These are phyloP conservation scores for Lyophyllum decastes DNA, from an alignment of 768 basidiomycete species.

Conservation along the genomic window DNA sequence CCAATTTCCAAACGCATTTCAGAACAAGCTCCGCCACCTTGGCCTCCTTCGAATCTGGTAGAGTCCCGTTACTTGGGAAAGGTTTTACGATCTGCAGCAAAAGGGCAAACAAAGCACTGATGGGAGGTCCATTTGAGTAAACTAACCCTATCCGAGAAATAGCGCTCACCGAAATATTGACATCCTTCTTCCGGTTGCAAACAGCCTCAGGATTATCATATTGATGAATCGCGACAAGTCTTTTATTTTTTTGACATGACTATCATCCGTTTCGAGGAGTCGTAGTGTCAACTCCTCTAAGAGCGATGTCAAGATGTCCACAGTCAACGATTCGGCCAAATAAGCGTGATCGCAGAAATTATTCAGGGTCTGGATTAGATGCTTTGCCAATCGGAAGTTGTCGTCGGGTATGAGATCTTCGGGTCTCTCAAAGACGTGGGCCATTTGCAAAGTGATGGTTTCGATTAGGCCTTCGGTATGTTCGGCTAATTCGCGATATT, in stretches of 20 bases:
- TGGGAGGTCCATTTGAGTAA: slow-evolving; percentile 11
- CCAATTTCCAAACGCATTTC: slow-evolving; percentile 98
- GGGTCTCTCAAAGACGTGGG: slow-evolving; percentile 84
- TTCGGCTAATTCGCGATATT: slow-evolving; percentile 78
- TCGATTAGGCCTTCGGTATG: slow-evolving; percentile 85
- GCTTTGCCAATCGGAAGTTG: slow-evolving; percentile 94
- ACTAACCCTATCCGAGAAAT: neutral
- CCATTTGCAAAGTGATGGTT: slow-evolving; percentile 89
- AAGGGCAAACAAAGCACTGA: slow-evolving; percentile 76
- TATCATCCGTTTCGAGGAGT: slow-evolving; percentile 92
- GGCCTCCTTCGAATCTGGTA: slow-evolving; percentile 76
- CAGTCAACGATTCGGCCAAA: slow-evolving; percentile 84
- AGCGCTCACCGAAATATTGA: slow-evolving; percentile 81
- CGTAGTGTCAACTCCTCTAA: slow-evolving; percentile 90
- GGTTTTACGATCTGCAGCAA: slow-evolving; percentile 84
- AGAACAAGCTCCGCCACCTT: slow-evolving; percentile 91
- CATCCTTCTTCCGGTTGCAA: slow-evolving; percentile 88
- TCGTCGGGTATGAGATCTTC: slow-evolving; percentile 72
- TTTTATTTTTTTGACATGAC: slow-evolving; percentile 77
- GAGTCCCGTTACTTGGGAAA: slow-evolving; percentile 73
- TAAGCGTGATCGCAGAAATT: slow-evolving; percentile 91
- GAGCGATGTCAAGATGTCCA: slow-evolving; percentile 82
- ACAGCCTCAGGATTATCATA: slow-evolving; percentile 93
- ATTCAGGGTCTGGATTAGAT: slow-evolving; percentile 94
- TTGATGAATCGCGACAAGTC: slow-evolving; percentile 97